phyloP scores from a whole-genome alignment of 805 yeast species.

The Monosporozyma yasuniensis region DNA sequence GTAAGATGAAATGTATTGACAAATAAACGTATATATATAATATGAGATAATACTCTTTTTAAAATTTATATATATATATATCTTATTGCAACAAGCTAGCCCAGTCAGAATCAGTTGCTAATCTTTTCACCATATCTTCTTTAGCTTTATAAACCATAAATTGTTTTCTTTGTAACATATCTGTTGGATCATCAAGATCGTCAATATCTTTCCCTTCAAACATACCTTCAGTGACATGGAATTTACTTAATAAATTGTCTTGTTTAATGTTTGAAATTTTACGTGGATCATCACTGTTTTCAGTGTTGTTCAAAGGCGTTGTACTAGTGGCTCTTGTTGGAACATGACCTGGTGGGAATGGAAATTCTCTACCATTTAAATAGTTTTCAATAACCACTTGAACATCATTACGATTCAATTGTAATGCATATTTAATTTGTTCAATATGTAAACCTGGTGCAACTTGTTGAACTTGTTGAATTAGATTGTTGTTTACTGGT shows the following conservation, averaged over 20 bases:
- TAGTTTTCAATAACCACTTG: slow-evolving; percentile 69
- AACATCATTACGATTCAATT: slow-evolving; percentile 60
- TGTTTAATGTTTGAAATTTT: slow-evolving; percentile 25
- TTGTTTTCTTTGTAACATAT: slow-evolving; percentile 24
- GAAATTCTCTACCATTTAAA: slow-evolving; percentile 52
- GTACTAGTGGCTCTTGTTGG: slow-evolving; percentile 3
- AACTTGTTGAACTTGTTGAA: slow-evolving; percentile 50
- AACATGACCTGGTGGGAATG: slow-evolving; percentile 41
- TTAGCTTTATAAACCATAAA: slow-evolving; percentile 54
- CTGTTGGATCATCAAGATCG: slow-evolving; percentile 10
- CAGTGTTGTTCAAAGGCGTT: neutral
- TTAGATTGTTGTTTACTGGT: neutral
- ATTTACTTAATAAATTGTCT: slow-evolving; percentile 25
- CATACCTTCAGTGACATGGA: slow-evolving; percentile 17
- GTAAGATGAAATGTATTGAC: neutral
- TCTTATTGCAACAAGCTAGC: neutral
- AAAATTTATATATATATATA: too few species aligned
- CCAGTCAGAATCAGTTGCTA: slow-evolving; percentile 12
- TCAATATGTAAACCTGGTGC: slow-evolving; percentile 65
- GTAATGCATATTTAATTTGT: slow-evolving; percentile 66
- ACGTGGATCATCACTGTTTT: slow-evolving; percentile 19
- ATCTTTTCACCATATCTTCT: slow-evolving; percentile 29
- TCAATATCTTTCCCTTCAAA: slow-evolving; percentile 4
- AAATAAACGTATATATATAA: too few species aligned
- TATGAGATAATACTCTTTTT: too few species aligned